Percentiles rank a stretch among this genome's conserved stretches.
phyloP scores from a whole-genome alignment of 225 moss, liverwort and hornwort species.

The Sphagnum contortum region DNA sequence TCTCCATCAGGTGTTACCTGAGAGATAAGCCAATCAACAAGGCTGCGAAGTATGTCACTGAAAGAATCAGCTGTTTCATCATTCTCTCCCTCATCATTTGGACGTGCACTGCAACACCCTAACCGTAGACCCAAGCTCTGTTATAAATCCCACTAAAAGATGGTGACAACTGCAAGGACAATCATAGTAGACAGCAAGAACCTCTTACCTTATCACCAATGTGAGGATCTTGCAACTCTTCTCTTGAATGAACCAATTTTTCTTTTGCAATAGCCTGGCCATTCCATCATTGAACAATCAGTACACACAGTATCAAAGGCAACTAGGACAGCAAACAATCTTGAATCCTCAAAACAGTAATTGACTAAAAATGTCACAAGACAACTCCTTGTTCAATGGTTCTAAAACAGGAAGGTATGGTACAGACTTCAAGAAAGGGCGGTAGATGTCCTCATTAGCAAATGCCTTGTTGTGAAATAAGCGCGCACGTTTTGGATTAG shows the following conservation, averaged over 20 bases:
- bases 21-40: conserved; percentile 72
- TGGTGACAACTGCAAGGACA: no score
- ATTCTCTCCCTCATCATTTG: conserved; percentile 42
- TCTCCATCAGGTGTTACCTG: no score
- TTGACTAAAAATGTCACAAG: no score
- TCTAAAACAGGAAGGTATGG: not conserved
- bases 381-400: no score
- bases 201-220: conserved; percentile 62
- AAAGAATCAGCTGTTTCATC: conserved; percentile 36
- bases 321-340: no score
- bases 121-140: conserved; percentile 17
- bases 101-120: conserved; percentile 68
- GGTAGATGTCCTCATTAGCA: conserved; percentile 71
- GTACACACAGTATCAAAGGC: no score
- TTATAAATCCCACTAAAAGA: not conserved
- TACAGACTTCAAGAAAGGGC: conserved; percentile 66
- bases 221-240: conserved; percentile 94
- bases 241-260: conserved; percentile 93
- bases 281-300: not conserved
- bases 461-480: conserved; percentile 86
- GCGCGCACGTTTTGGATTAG: conserved; percentile 86
- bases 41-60: conserved; percentile 40
- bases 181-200: not conserved
- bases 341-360: no score
- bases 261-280: conserved; percentile 66